Evolutionary conservation across 2,329 filamentous ascomycete genomes (phyloP).

Genomic region (Rutstroemia sp.): DNA sequence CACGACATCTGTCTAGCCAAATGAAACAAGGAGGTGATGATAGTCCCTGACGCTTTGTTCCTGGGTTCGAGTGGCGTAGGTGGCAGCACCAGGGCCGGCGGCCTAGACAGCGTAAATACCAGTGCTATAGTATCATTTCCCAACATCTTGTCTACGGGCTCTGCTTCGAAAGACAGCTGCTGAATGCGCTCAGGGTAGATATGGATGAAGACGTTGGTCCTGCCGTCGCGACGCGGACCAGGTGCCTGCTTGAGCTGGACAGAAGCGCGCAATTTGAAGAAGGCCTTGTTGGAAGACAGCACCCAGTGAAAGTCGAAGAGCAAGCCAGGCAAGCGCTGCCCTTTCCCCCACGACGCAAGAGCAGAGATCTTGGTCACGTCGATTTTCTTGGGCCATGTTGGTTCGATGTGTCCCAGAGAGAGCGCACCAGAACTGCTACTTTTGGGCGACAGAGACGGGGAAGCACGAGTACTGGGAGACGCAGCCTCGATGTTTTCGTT

Average conservation of each 20-base stretch:
- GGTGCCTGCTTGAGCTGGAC: background rate
- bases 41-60: background rate
- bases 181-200: background rate
- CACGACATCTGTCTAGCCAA: background rate
- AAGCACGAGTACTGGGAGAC: background rate
- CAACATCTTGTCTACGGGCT: background rate
- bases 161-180: slow-evolving; percentile 2
- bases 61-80: background rate
- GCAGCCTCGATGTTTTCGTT: background rate
- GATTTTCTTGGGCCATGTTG: background rate
- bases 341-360: slow-evolving; percentile 1
- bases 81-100: background rate
- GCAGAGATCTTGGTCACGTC: background rate
- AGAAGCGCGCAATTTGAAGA: background rate
- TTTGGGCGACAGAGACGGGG: background rate
- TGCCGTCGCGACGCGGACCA: background rate
- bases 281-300: slow-evolving; percentile 1
- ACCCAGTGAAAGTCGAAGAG: slow-evolving; percentile 3
- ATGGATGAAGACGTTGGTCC: slow-evolving; percentile 1
- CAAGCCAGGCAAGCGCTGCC: background rate
- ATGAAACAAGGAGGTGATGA: background rate
- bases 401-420: background rate
- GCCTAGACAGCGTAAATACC: background rate
- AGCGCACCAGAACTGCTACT: background rate
- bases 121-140: background rate